phyloP scores from a whole-genome alignment of 2,329 filamentous ascomycete species.

The Boeremia lycopersici region DNA sequence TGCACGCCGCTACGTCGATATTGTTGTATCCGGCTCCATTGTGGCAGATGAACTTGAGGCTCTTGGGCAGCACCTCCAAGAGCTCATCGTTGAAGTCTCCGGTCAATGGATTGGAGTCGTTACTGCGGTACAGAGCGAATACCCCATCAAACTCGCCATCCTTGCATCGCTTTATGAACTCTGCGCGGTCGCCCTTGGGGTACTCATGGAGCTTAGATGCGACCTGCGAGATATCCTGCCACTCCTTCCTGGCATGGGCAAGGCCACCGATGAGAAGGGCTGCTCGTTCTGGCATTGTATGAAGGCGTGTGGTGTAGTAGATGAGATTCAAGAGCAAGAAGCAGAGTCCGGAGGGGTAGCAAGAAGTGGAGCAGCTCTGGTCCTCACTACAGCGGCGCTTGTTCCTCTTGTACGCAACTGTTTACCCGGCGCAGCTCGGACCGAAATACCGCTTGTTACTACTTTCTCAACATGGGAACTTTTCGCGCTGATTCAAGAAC shows the following conservation, averaged over 20 bases:
- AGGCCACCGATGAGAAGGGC: slow-evolving; percentile 56
- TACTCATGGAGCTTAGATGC: slow-evolving; percentile 57
- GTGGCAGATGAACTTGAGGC: slow-evolving; percentile 53
- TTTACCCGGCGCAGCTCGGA: slow-evolving; percentile 28
- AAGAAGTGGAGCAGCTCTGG: slow-evolving; percentile 1
- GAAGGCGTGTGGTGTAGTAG: background rate
- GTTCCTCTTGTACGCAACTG: slow-evolving; percentile 17
- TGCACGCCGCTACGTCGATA: slow-evolving; percentile 62
- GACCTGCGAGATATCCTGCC: slow-evolving; percentile 48
- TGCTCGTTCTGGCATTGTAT: slow-evolving; percentile 40
- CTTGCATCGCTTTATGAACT: slow-evolving; percentile 62
- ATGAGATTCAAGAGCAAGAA: background rate
- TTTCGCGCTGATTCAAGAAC: background rate
- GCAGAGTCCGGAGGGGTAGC: background rate
- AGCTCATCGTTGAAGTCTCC: slow-evolving; percentile 56
- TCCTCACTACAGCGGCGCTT: slow-evolving; percentile 24
- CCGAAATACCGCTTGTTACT: slow-evolving; percentile 20
- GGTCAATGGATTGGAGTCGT: slow-evolving; percentile 59
- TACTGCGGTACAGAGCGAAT: slow-evolving; percentile 64
- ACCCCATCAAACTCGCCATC: slow-evolving; percentile 62
- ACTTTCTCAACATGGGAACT: background rate
- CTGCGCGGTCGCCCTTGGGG: slow-evolving; percentile 57
- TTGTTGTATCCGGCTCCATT: slow-evolving; percentile 66
- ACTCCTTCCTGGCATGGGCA: slow-evolving; percentile 53
- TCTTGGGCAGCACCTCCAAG: slow-evolving; percentile 49